Conservation (phyloP, 805 yeast genomes). For the Schwanniomyces vanrijiae region DNA sequence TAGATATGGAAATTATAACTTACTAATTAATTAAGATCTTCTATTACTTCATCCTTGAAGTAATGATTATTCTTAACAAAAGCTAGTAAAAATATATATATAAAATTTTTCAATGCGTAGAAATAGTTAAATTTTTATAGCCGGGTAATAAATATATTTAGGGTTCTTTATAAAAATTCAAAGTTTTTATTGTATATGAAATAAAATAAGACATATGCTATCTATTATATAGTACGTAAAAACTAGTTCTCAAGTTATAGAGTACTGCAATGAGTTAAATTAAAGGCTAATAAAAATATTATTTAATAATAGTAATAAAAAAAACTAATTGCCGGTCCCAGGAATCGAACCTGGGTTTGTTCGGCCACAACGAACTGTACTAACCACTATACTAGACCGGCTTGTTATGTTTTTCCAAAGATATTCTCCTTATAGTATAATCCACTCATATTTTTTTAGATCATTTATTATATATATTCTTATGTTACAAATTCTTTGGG, state of each 20-base stretch:
- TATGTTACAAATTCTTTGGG: no score
- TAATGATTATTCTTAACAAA: not conserved
- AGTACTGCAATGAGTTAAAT: no score
- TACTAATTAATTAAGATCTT: not conserved
- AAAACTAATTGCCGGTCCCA: slow-evolving; percentile 44
- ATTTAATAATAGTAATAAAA: slow-evolving; percentile 2
- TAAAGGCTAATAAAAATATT: no score
- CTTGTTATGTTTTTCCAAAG: no score
- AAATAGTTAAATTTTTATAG: not conserved
- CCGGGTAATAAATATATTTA: not conserved
- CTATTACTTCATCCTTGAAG: slow-evolving; percentile 1
- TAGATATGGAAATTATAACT: not conserved
- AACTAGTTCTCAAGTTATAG: no score
- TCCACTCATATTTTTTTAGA: no score
- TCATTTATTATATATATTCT: no score
- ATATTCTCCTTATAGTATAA: no score
- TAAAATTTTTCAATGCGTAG: not conserved
- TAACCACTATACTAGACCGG: slow-evolving; percentile 45
- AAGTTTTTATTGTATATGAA: not conserved
- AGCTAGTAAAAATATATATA: not conserved
- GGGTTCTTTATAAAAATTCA: not conserved
- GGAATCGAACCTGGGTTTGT: slow-evolving; percentile 50
- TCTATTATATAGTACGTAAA: not conserved
- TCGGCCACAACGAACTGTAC: slow-evolving; percentile 51
- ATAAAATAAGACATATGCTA: not conserved